Evolutionary conservation across 2,329 filamentous ascomycete species (phyloP).

Genomic region (Simplicillium sp.): DNA sequence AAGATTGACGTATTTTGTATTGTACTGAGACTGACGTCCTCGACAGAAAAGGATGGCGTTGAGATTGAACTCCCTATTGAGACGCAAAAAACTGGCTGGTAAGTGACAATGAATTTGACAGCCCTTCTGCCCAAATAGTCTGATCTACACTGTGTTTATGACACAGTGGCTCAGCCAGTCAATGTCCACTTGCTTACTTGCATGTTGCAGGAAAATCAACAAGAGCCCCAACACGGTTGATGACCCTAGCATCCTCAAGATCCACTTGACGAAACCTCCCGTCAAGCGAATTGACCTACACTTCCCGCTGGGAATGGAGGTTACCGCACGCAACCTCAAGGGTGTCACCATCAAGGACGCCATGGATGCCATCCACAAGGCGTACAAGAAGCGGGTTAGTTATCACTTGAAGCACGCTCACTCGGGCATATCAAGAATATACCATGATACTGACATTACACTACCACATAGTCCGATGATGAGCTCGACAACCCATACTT

Average conservation of each 20-base stretch:
- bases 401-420: neutral
- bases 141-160: neutral
- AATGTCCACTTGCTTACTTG: constrained; percentile 2
- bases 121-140: neutral
- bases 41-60: constrained; percentile 61
- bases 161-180: neutral
- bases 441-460: neutral
- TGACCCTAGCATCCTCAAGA: constrained; percentile 75
- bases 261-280: constrained; percentile 67
- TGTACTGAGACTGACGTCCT: neutral
- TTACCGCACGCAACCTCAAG: constrained; percentile 83
- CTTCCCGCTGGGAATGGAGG: constrained; percentile 80
- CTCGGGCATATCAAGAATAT: neutral
- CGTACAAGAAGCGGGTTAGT: constrained; percentile 89
- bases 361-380: constrained; percentile 89
- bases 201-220: constrained; percentile 74
- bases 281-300: constrained; percentile 92
- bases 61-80: constrained; percentile 67
- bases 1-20: too few relatives aligned
- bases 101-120: constrained; percentile 27
- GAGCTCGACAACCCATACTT: constrained; percentile 83
- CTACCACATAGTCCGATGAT: constrained; percentile 66
- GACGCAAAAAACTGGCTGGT: constrained; percentile 86
- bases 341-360: constrained; percentile 97
- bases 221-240: constrained; percentile 69